phyloP scores from a whole-genome alignment of 345 rosid genomes.

The Stellera chamaejasme region DNA sequence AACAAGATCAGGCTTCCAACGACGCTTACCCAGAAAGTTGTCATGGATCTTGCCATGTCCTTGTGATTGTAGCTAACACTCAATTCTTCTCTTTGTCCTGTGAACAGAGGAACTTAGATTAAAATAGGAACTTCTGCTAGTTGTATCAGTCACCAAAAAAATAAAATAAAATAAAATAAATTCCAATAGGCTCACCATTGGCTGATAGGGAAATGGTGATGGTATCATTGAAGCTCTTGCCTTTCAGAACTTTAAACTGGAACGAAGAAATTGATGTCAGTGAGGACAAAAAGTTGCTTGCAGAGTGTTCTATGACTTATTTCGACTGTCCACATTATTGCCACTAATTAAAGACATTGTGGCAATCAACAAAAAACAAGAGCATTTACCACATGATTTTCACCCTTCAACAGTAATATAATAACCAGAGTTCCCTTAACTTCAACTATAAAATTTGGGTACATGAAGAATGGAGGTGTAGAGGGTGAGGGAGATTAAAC shows the following conservation, averaged over 20 bases:
- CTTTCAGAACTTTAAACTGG: constrained; percentile 46
- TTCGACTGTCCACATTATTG: no score
- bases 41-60: constrained; percentile 14
- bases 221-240: constrained; percentile 47
- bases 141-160: background rate
- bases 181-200: constrained; percentile 40
- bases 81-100: constrained; percentile 72
- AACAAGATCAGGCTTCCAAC: constrained; percentile 17
- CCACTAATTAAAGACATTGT: no score
- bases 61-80: constrained; percentile 41
- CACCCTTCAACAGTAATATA: no score
- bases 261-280: constrained; percentile 1
- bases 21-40: constrained; percentile 14
- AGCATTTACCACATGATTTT: no score
- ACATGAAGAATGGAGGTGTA: no score
- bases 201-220: constrained; percentile 61
- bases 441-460: no score
- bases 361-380: no score
- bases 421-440: no score
- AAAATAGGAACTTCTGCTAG: background rate
- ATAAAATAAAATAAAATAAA: no score
- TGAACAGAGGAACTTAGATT: constrained; percentile 4
- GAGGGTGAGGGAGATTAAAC: no score
- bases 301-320: no score
- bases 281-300: background rate